Conservation (phyloP, 2,329 filamentous ascomycete genomes). For the Dactylellina parvicollis region DNA sequence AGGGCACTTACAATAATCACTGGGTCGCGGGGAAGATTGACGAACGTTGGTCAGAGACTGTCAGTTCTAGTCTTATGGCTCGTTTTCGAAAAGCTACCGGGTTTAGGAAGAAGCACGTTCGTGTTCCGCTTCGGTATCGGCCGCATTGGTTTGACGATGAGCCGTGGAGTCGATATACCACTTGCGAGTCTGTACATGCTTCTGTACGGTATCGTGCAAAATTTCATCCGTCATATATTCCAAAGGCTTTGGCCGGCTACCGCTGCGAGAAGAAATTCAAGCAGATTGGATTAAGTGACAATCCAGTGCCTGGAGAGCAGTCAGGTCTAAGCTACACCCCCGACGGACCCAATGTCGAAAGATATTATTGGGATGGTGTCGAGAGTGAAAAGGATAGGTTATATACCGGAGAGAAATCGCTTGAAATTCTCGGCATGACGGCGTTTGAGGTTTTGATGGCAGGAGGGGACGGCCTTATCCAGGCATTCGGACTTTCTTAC, state of each 20-base stretch:
- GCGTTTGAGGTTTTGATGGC: conserved; percentile 35
- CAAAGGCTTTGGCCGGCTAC: conserved; percentile 37
- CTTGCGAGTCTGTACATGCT: conserved; percentile 26
- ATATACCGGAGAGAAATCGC: neutral
- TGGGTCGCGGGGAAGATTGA: conserved; percentile 41
- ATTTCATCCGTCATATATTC: conserved; percentile 18
- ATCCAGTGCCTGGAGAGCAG: neutral
- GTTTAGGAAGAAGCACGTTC: conserved; percentile 21
- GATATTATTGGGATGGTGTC: conserved; percentile 17
- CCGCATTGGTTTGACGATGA: conserved; percentile 49
- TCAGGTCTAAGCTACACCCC: neutral
- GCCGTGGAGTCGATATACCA: conserved; percentile 28
- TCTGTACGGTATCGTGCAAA: conserved; percentile 28
- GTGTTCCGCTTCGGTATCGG: conserved; percentile 40
- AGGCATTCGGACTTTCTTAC: conserved; percentile 23
- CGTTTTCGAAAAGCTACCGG: conserved; percentile 5
- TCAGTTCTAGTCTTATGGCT: neutral
- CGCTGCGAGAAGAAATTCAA: conserved; percentile 6
- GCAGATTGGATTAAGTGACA: neutral
- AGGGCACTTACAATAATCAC: conserved; percentile 10
- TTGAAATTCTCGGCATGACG: conserved; percentile 18
- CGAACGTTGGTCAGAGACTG: neutral
- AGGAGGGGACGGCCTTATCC: conserved; percentile 25
- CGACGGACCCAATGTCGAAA: neutral
- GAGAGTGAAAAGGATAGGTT: conserved; percentile 1